phyloP scores from a whole-genome alignment of 768 basidiomycete genomes.

The Pisolithus albus region DNA sequence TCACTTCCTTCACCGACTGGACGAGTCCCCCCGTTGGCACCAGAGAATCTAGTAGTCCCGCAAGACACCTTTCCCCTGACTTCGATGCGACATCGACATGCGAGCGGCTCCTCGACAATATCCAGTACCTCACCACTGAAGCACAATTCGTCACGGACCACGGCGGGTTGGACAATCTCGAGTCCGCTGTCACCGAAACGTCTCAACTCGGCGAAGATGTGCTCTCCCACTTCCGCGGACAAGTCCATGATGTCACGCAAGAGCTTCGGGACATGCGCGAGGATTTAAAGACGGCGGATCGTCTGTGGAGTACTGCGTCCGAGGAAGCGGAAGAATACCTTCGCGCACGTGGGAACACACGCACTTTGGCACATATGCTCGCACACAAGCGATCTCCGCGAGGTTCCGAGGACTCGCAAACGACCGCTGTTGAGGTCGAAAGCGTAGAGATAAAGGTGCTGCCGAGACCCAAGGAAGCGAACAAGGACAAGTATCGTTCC shows the following conservation, averaged over 20 bases:
- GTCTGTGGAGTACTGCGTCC: slow-evolving; percentile 38
- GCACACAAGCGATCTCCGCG: slow-evolving; percentile 37
- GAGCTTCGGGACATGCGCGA: slow-evolving; percentile 44
- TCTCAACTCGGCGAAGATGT: slow-evolving; percentile 40
- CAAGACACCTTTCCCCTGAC: slow-evolving; percentile 32
- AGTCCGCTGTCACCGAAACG: slow-evolving; percentile 42
- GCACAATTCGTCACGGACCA: slow-evolving; percentile 32
- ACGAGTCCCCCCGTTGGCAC: slow-evolving; percentile 10
- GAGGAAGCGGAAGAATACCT: slow-evolving; percentile 42
- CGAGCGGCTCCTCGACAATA: slow-evolving; percentile 47
- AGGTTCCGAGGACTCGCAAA: slow-evolving; percentile 63
- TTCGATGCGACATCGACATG: slow-evolving; percentile 40
- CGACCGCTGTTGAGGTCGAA: slow-evolving; percentile 39
- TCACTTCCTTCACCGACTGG: slow-evolving; percentile 40
- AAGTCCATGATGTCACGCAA: slow-evolving; percentile 43
- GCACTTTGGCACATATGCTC: slow-evolving; percentile 8
- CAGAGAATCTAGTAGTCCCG: slow-evolving; percentile 26
- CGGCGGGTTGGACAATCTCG: slow-evolving; percentile 37
- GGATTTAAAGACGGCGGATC: slow-evolving; percentile 38
- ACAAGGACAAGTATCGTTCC: slow-evolving; percentile 11
- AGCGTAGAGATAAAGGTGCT: slow-evolving; percentile 1
- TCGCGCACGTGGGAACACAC: slow-evolving; percentile 1
- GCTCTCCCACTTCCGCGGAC: slow-evolving; percentile 45
- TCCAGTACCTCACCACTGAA: slow-evolving; percentile 44
- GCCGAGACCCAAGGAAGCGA: slow-evolving; percentile 13